These are phyloP conservation scores for Fraxinus dipetala DNA, from an alignment of 305 asterid genomes.

Conservation along the genomic window DNA sequence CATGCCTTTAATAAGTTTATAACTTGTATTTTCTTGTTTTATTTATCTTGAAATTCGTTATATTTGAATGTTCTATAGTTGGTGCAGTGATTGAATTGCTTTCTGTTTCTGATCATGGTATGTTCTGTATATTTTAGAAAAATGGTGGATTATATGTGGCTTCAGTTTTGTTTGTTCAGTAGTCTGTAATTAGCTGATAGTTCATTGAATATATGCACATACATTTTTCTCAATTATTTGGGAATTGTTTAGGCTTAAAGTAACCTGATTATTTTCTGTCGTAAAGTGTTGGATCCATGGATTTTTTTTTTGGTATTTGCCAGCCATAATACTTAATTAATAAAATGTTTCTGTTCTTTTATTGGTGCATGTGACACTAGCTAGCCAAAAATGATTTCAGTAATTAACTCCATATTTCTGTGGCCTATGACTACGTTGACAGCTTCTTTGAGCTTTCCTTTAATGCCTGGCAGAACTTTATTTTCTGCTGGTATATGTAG, in stretches of 20 bases:
- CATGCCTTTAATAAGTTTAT: not conserved
- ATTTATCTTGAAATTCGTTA: not conserved
- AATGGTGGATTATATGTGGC: not conserved
- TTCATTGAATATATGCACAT: not conserved
- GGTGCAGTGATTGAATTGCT: not conserved
- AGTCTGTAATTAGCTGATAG: not conserved
- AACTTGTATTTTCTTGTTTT: not conserved
- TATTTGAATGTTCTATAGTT: not conserved
- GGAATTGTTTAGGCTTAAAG: not conserved
- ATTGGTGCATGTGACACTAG: not conserved
- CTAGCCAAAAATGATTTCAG: not conserved
- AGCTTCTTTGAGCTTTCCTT: not conserved
- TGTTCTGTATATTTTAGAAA: not conserved
- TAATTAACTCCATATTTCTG: not conserved
- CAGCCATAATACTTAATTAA: not conserved
- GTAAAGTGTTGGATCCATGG: not conserved
- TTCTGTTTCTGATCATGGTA: not conserved
- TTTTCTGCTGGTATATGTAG: not conserved
- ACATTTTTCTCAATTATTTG: not conserved
- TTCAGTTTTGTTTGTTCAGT: not conserved
- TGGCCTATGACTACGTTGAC: not conserved
- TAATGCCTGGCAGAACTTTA: not conserved
- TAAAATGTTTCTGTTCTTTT: not conserved
- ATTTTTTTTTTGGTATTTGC: not conserved
- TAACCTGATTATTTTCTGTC: not conserved